Base-by-base conservation (phyloP, 2,329 filamentous ascomycete genomes). In the Cladobotryum mycophilum region DNA sequence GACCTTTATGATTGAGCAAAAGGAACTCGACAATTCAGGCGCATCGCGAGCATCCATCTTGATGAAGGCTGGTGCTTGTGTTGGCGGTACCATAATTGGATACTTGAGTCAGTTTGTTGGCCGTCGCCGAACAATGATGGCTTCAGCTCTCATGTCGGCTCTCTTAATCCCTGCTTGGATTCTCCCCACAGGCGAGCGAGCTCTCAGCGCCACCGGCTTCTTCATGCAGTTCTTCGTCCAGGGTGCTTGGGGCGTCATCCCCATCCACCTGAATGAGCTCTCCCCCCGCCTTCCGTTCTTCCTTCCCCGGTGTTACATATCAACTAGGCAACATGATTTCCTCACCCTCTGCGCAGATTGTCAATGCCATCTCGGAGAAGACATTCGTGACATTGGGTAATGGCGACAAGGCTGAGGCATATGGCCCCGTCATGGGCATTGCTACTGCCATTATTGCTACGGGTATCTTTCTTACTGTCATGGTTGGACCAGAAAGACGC, bases 291-390 rank as follows among this genome's bases (percentile, higher is more conserved):
- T 88, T 85, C 75, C 78, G 85, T 33, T 85, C 84, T 0, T 82
- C 79, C 2, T 86, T 89, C 63, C 82, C 84, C 0, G 86, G 85
- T 41, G 76, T 86, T 46, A 83, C 82, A 0, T 89, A 89, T 66
- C 86, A 89, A 70, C 68, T 89, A 8, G 86, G 85, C 6, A 89
- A 88, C 72, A 84, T 88, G 76, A 82, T 86, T 47, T 85, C 82
- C 1, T 84, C 82, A 0, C 85, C 85, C 0, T 84, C 81, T 0
- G 82, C 86, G 0, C 86, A 90, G 65, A 90, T 91, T 44, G 84
- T 90, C 62, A 89, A 89, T 53, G 85, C 84, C 12, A 76, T 90
- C 46, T 76, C 86, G 1, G 85, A 90, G 61, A 77, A 70, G 41
- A 75, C 75, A 34, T 76, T 76, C 37, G 72, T 89, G 42, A 80